Base-by-base conservation (phyloP, 345 rosid genomes). In the Eucalyptus curtisii region DNA sequence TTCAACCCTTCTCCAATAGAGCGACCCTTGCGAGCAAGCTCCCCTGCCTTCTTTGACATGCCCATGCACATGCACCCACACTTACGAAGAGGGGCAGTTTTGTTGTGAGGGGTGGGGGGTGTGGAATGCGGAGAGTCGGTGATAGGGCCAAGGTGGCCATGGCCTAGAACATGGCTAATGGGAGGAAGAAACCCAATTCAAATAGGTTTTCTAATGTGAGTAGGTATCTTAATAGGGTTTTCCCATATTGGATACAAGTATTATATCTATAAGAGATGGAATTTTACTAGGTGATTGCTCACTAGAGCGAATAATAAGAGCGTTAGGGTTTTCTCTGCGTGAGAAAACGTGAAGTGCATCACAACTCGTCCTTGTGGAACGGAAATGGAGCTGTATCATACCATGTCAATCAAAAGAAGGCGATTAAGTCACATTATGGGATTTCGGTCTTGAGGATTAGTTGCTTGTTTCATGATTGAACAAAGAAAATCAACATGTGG, bases 31-130 rank as follows among this genome's bases (percentile, higher is more conserved):
- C 4, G 8, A 61, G 76, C 33, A 64, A 64, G 76, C 19, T 64
- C 40, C 68, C 33, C 27, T 12, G 68, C 31, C 68, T 27, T 61
- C 15, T 27, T 61, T 27, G 33, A 61, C 68, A 30, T 59, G 22
- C 3, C 8, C 22, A 50, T 52, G 57, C 57, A 48, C 49, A 48
- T 48, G 49, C 55, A 52, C 25, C 57, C 57, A 52, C 57, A 52
- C 10, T 52, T 19, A 19, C 25, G 4, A 52, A 19, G 25, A 52
- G 57, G 57, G 24, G 24, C 57, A 0, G 10, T 3, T 17, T 17
- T 13, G 13, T 13, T 3, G 4, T 0, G 17, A 20, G 2, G 2
- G 24, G 4, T 4, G 4, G 4, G 2, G 8, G 0, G 20, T 7
- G 45, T 7, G 55, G 55, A 50, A 52, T 10, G 25, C 4, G 3